Evolutionary conservation across 2,329 filamentous ascomycete genomes (phyloP), one percentile per base, ranked within the genome.

Genomic region (Talaromyces pinophilus): DNA sequence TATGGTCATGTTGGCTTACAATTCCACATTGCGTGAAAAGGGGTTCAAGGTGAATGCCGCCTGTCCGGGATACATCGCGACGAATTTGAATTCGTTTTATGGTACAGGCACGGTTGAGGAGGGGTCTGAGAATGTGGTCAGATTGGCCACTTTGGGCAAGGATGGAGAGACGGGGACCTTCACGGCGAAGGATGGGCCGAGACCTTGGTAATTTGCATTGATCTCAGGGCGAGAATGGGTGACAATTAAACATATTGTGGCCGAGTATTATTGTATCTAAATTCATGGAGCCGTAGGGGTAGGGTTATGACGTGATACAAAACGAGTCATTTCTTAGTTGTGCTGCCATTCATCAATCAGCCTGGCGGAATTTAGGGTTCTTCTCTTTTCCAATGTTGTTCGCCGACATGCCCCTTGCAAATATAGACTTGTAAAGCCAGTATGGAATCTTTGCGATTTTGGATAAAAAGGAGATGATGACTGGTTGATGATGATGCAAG

Each of bases 1-100:
- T 60, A 80, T 81, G 75, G 69, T 82, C 66, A 80, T 76, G 28
- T 69, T 81, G 65, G 79, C 80, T 64, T 80, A 82, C 70, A 76
- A 77, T 22, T 74, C 74, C 33, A 75, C 77, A 64, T 69, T 82
- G 65, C 73, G 74, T 70, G 72, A 74, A 19, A 77, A 75, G 63
- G 72, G 74, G 1, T 71, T 72, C 67, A 71, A 71, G 44, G 70
- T 74, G 8, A 73, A 73, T 67, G 69, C 66, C 2, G 70, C 71
- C 3, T 72, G 69, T 59, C 73, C 71, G 2, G 72, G 72, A 33
- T 55, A 72, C 46, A 72, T 67, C 0, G 70, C 65, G 6, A 72
- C 71, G 15, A 68, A 67, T 40, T 68, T 72, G 38, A 65, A 65
- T 57, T 5, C 28, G 15, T 19, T 54, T 22, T 15, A 30, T n/a